Base-by-base conservation (phyloP, 176 grass and related monocot species). In the Oryza rufipogon region DNA sequence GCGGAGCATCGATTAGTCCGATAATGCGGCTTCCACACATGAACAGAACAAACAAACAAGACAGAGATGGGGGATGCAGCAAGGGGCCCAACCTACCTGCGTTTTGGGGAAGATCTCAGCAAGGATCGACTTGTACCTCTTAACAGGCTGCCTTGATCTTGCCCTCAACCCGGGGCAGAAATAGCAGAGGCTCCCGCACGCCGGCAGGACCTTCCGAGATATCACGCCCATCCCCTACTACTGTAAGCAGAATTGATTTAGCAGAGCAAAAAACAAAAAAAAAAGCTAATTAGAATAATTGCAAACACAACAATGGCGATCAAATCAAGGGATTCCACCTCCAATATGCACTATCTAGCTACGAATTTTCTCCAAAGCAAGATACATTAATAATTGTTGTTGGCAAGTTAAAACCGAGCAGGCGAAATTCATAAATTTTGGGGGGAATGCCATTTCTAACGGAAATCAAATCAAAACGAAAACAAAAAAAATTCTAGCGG, bases 111-210 rank as follows among this genome's bases (percentile, higher is more conserved):
- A 97, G 63, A 97, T 97, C 83, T 94, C 87, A 6, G 91, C 91
- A 83, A 97, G 91, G 81, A 94, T 92, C 85, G 88, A 90, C 89
- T 97, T 97, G 79, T 97, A 97, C 15, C 91, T 85, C 87, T 97
- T 97, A 26, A 97, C 91, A 6, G 94, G 94, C 61, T 94, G 92
- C 36, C 94, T 86, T 71, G 94, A 97, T 16, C 94, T 86, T 22
- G 91, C 77, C 69, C 89, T 84, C 75, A 97, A 79, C 10, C 58
- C 79, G 8, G 94, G 94, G 75, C 89, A 97, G 82, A 97, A 92
- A 68, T 93, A 97, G 86, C 91, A 97, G 42, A 97, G 78, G 61
- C 80, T 86, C 58, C 86, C 93, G 63, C 84, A 91, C 32, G 83
- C 89, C 5, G 89, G 92, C 66, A 91, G 32, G 66, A 94, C 87